Conservation (phyloP, 2,329 filamentous ascomycete species). For the Hortaea sp. region DNA sequence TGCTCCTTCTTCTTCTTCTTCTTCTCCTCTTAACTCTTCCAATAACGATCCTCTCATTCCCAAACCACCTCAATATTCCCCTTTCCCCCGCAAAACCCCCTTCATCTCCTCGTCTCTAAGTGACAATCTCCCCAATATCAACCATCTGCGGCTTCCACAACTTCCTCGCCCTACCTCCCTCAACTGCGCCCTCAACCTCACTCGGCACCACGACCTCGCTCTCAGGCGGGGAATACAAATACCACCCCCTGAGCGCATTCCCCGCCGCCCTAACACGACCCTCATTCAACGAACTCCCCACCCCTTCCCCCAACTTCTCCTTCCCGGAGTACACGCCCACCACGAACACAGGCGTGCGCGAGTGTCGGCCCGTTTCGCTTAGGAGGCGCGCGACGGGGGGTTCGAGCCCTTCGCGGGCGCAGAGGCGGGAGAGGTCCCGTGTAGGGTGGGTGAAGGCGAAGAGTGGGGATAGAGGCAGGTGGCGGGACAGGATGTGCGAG, state of each 20-base stretch:
- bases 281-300: conserved; percentile 65
- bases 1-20: too few species aligned
- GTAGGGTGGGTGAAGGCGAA: conserved; percentile 81
- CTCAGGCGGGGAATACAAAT: conserved; percentile 72
- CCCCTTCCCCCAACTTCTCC: conserved; percentile 88
- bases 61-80: too few species aligned
- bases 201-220: conserved; percentile 43
- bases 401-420: conserved; percentile 82
- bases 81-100: too few species aligned
- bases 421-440: conserved; percentile 72
- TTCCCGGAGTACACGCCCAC: conserved; percentile 87
- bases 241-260: conserved; percentile 85
- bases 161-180: conserved; percentile 21
- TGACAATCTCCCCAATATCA: conserved; percentile 48
- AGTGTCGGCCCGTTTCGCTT: conserved; percentile 79
- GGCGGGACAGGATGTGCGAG: conserved; percentile 59
- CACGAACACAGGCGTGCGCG: conserved; percentile 79
- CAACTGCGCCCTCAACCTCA: conserved; percentile 26
- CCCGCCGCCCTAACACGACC: conserved; percentile 73
- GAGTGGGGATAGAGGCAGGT: conserved; percentile 49
- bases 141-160: conserved; percentile 46
- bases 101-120: conserved; percentile 11
- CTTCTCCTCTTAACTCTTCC: too few species aligned
- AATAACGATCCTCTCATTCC: too few species aligned
- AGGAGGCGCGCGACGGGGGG: conserved; percentile 75